phyloP scores from a whole-genome alignment of 129 eudicot genomes.

The Daucus carota region DH1_v3.0 NC_030381.2:50714501-50715000 shows the following conservation, averaged over 20 bases:
- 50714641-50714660: not conserved
- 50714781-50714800: not conserved
- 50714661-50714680: not conserved
- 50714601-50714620: not conserved
- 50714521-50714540: not conserved
- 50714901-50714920: conserved; percentile 48
- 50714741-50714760: not conserved
- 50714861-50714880: conserved; percentile 24
- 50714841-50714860: conserved; percentile 55
- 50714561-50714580: not conserved
- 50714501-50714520: not conserved
- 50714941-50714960: conserved; percentile 28
- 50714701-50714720: not conserved
- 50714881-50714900: conserved; percentile 43
- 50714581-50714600: not conserved
- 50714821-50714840: conserved; percentile 48
- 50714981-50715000: not conserved
- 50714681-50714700: not conserved
- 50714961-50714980: not conserved
- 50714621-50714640: not conserved
- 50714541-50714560: not conserved
- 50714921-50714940: conserved; percentile 39
- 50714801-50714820: conserved; percentile 1
- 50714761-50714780: not conserved
- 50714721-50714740: not conserved